These are phyloP conservation scores for Camellia japonica DNA, from an alignment of 148 eudicot genomes.

Conservation along the genomic window DNA sequence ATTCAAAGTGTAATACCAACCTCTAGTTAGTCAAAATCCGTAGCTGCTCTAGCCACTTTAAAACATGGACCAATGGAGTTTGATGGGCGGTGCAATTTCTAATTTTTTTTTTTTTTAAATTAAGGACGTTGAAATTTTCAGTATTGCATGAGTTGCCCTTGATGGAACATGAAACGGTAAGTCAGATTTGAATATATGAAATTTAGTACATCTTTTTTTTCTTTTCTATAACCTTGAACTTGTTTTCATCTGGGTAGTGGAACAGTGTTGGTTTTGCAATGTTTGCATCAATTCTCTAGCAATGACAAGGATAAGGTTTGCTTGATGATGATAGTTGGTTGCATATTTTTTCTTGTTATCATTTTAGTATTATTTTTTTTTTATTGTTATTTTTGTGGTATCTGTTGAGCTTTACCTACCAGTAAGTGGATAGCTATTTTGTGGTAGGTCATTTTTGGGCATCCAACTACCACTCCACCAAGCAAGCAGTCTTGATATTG, in stretches of 20 bases:
- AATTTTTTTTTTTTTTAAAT: background rate
- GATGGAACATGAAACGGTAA: background rate
- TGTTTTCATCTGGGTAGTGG: constrained; percentile 1
- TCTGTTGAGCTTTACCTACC: constrained; percentile 4
- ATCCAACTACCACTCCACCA: constrained; percentile 16
- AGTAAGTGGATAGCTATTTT: background rate
- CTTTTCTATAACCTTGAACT: background rate
- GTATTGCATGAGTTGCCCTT: background rate
- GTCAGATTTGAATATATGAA: background rate
- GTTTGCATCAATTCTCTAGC: background rate
- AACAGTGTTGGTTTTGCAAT: background rate
- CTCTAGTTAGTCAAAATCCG: background rate
- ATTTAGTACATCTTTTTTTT: background rate
- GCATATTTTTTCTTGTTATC: background rate
- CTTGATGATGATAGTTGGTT: background rate
- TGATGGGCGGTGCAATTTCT: background rate
- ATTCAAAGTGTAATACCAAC: background rate
- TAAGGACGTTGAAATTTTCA: background rate
- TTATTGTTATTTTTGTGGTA: background rate
- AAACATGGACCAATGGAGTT: background rate
- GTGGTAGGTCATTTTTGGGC: background rate
- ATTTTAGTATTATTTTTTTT: background rate
- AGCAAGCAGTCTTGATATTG: constrained; percentile 6
- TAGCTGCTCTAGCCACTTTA: background rate
- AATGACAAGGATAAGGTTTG: background rate